Evolutionary conservation across 1,139 yeast species (phyloP).

Genomic region (Lodderomyces pseudojiufengensis): DNA sequence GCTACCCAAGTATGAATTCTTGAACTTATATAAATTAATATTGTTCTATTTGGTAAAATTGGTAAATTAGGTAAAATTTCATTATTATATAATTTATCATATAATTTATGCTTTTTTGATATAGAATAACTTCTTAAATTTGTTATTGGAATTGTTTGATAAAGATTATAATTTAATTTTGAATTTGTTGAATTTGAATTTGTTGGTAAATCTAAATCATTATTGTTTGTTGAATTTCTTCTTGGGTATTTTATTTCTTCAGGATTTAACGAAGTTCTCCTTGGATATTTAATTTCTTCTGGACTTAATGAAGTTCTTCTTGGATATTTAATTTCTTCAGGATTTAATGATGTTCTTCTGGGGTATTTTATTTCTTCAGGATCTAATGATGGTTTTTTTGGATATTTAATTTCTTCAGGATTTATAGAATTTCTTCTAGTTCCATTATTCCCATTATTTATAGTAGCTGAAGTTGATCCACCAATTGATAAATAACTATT

Average conservation of each 20-base stretch:
- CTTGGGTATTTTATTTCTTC: conserved; percentile 7
- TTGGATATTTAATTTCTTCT: too few species aligned
- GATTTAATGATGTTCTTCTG: too few species aligned
- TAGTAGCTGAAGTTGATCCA: conserved; percentile 5
- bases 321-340: too few species aligned
- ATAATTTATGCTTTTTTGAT: conserved; percentile 44
- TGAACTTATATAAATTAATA: conserved; percentile 38
- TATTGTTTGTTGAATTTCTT: conserved; percentile 1
- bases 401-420: too few species aligned
- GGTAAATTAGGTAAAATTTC: conserved; percentile 33
- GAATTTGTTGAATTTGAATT: conserved; percentile 4
- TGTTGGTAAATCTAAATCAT: conserved; percentile 6
- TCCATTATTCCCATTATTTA: too few species aligned
- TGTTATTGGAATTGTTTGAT: conserved; percentile 53
- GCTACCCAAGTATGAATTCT: conserved; percentile 46
- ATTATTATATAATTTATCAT: conserved; percentile 34
- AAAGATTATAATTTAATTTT: conserved; percentile 15
- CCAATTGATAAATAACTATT: conserved; percentile 3
- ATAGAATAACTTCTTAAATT: conserved; percentile 50
- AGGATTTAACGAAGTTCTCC: too few species aligned
- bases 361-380: too few species aligned
- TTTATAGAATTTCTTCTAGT: too few species aligned
- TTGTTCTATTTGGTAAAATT: conserved; percentile 42
- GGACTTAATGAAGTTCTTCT: too few species aligned
- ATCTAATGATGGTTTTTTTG: too few species aligned